Evolutionary conservation across 768 basidiomycete genomes (phyloP), one percentile per base, ranked within the genome.

Genomic region (Lanmaoa pseudosensibilis): DNA sequence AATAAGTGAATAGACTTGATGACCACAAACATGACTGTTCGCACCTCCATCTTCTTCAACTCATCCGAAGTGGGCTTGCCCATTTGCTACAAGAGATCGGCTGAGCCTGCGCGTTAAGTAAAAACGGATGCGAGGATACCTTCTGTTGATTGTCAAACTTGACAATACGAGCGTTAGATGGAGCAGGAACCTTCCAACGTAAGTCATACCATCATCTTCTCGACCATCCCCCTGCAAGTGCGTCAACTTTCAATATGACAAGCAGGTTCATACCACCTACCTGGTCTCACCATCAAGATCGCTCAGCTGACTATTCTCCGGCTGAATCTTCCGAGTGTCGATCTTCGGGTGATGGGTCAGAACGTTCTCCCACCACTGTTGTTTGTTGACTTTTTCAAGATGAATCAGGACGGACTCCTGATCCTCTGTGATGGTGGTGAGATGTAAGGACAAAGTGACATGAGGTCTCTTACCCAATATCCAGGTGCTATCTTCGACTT

Each of bases 291-390:
- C 90, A 66, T 99, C 97, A 21, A 99, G 81, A 67, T 99, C 97
- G 69, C 94, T 90, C 51, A 99, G 79, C 70, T 97, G 96, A 69
- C 94, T 94, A 70, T 98, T 95, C 66, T 88, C 85, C 2, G 97
- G 97, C 65, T 89, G 87, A 62, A 99, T 98, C 77, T 97, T 98
- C 52, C 81, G 89, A 11, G 94, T 97, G 67, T 98, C 91, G 78
- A 98, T 88, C 79, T 94, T 98, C 15, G 97, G 94, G 67, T 97
- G 94, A 66, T 96, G 92, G 2, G 88, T 89, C 49, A 98, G 77
- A 60, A 98, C 88, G 70, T 98, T 94, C 71, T 94, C 91, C 97
- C 97, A 99, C 97, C 97, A 98, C 56, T 90, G 84, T 71, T 90
- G 84, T 59, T 90, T 77, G 73, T 94, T 92, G 50, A 91, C 63